Conservation (phyloP, 2,329 filamentous ascomycete species). For the Talaromyces verruculosus region DNA sequence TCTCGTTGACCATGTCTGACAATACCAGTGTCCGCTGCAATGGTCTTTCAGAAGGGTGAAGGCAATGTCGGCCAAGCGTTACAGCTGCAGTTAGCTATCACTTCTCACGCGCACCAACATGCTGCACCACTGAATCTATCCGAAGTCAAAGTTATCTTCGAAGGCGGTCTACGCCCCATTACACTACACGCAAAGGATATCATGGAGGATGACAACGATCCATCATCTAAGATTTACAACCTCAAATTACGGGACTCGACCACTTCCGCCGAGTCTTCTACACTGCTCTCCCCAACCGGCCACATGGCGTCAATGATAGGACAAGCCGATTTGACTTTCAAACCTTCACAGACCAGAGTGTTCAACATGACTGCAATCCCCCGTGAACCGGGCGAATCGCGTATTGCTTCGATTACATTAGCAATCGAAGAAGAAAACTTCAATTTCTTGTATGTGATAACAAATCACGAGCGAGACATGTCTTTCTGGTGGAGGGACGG, state of each 20-base stretch:
- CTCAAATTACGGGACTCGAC: slow-evolving; percentile 38
- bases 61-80: slow-evolving; percentile 61
- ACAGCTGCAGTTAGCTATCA: slow-evolving; percentile 56
- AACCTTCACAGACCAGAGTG: slow-evolving; percentile 66
- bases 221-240: slow-evolving; percentile 32
- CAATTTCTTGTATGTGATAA: slow-evolving; percentile 65
- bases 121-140: slow-evolving; percentile 51
- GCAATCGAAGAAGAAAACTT: slow-evolving; percentile 65
- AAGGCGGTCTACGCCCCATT: slow-evolving; percentile 49
- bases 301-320: slow-evolving; percentile 52
- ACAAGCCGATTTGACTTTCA: slow-evolving; percentile 63
- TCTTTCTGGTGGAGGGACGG: slow-evolving; percentile 45
- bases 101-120: slow-evolving; percentile 48
- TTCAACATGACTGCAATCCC: slow-evolving; percentile 72
- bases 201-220: slow-evolving; percentile 26
- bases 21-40: slow-evolving; percentile 49
- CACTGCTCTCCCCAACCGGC: slow-evolving; percentile 37
- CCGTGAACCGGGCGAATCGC: slow-evolving; percentile 77
- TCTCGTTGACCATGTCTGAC: slow-evolving; percentile 21
- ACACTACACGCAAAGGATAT: slow-evolving; percentile 39
- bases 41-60: slow-evolving; percentile 55
- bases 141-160: slow-evolving; percentile 54
- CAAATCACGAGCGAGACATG: slow-evolving; percentile 29
- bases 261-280: slow-evolving; percentile 29
- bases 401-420: slow-evolving; percentile 63